Conservation (phyloP, 2,329 filamentous ascomycete genomes). For the Trichoderma sp. region DNA sequence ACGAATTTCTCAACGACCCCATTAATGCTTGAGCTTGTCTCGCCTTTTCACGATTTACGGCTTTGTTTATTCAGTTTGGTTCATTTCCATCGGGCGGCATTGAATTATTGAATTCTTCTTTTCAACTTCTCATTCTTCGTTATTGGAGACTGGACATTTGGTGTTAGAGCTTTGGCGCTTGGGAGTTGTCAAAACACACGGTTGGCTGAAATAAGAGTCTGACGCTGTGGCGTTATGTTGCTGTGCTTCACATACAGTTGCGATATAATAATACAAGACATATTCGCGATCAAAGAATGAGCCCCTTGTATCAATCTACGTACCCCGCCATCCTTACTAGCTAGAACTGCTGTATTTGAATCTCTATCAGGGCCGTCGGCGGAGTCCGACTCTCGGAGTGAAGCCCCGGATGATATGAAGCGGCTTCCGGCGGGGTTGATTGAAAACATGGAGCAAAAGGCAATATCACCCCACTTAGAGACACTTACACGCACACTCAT, state of each 20-base stretch:
- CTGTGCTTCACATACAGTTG: neutral
- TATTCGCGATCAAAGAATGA: neutral
- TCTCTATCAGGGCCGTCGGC: neutral
- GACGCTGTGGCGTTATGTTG: neutral
- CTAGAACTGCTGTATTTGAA: neutral
- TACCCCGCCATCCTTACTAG: neutral
- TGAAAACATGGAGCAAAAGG: neutral
- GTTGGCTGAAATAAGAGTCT: neutral
- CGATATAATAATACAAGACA: neutral
- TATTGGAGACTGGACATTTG: neutral
- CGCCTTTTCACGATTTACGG: neutral
- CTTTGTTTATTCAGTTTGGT: neutral
- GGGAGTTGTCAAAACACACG: neutral
- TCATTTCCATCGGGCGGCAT: neutral
- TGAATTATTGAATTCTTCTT: neutral
- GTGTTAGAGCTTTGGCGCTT: conserved; percentile 9
- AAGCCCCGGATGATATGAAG: neutral
- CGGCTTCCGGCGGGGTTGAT: conserved; percentile 19
- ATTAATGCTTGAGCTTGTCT: conserved; percentile 46
- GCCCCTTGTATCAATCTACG: neutral
- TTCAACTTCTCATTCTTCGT: neutral
- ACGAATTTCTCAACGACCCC: conserved; percentile 65
- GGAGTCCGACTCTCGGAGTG: conserved; percentile 3
- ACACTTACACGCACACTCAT: neutral
- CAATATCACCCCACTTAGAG: conserved; percentile 14